Conservation (phyloP, 352 stramenopile genomes). For the Phytophthora colocasiae region DNA sequence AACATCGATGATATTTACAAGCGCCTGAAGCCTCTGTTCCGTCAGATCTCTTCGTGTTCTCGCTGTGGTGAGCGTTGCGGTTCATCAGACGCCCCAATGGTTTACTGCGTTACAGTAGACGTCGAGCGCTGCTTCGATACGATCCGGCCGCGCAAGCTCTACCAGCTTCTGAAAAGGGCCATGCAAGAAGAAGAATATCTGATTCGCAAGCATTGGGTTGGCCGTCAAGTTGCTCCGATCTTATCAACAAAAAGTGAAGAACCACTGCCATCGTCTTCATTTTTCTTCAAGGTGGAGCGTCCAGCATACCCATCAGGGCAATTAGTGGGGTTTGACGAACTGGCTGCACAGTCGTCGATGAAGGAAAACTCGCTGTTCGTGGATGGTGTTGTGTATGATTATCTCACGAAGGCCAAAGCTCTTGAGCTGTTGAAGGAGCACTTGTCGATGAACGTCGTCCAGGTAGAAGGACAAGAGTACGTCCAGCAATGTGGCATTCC, state of each 20-base stretch:
- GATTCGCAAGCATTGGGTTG: conserved; percentile 80
- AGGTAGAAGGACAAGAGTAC: conserved; percentile 57
- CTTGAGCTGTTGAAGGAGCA: conserved; percentile 71
- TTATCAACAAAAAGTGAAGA: conserved; percentile 7
- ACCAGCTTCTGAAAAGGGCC: conserved; percentile 68
- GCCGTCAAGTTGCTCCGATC: conserved; percentile 44
- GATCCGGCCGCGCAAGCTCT: conserved; percentile 70
- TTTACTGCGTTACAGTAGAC: conserved; percentile 77
- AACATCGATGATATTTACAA: conserved; percentile 78
- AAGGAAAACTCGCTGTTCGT: conserved; percentile 66
- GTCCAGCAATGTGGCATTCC: conserved; percentile 75
- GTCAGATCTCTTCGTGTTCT: conserved; percentile 38
- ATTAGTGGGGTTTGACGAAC: conserved; percentile 57
- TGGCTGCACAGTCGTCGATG: conserved; percentile 45
- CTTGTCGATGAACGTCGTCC: conserved; percentile 61
- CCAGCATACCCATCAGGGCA: conserved; percentile 62
- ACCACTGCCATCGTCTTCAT: conserved; percentile 15
- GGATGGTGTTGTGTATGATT: conserved; percentile 84
- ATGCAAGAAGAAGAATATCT: conserved; percentile 79
- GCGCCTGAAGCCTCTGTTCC: conserved; percentile 56
- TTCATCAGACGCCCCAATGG: conserved; percentile 12
- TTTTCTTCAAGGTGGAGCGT: conserved; percentile 73
- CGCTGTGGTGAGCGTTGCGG: conserved; percentile 33
- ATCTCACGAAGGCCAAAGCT: conserved; percentile 57
- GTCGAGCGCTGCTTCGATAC: conserved; percentile 88